Evolutionary conservation across 2,329 filamentous ascomycete genomes (phyloP), one percentile per base, ranked within the genome.

Genomic region (Diaporthe aspalathi): DNA sequence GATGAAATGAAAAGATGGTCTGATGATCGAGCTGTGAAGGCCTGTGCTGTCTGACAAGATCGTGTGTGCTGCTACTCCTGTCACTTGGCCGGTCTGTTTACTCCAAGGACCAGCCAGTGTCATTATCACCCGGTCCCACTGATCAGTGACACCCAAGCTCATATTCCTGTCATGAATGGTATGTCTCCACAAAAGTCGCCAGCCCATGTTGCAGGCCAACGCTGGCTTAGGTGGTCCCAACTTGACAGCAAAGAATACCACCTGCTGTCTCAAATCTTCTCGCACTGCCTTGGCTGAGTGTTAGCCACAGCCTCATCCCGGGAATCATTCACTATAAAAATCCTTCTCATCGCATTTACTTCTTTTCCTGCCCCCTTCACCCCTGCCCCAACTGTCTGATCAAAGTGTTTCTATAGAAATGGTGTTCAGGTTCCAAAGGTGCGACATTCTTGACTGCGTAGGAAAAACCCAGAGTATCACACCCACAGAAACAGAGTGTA

Each of bases 1-100:
- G 71, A 73, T 52, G 57, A 70, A 65, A 68, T 68, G 67, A 56
- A 52, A 68, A 50, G 45, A 29, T 50, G 67, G 53, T 68, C 53
- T 60, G 53, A 65, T 50, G 60, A 65, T 32, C 45, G 35, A 68
- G 43, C 67, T 68, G 53, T 68, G 45, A 40, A 22, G 40, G 29
- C 29, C 52, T 47, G 45, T 29, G 53, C 14, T 43, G 27, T 38
- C 43, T 40, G 9, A 50, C 66, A 54, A 32, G 66, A 45, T 29
- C 3, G 1, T 29, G 32, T 52, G 43, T 43, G 20, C 29, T 40
- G n/a, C 38, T 49, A 24, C 24, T 32, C 32, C 53, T 22, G 14
- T 38, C 17, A 3, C 8, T 20, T 29, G 8, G n/a, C 11, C 12
- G 9, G 29, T 8, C 29, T n/a, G n/a, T 49, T 27, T 22, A 47